These are phyloP conservation scores for Paspalum vaginatum DNA, from an alignment of 176 grass and related monocot genomes.

Conservation along the genomic window DNA sequence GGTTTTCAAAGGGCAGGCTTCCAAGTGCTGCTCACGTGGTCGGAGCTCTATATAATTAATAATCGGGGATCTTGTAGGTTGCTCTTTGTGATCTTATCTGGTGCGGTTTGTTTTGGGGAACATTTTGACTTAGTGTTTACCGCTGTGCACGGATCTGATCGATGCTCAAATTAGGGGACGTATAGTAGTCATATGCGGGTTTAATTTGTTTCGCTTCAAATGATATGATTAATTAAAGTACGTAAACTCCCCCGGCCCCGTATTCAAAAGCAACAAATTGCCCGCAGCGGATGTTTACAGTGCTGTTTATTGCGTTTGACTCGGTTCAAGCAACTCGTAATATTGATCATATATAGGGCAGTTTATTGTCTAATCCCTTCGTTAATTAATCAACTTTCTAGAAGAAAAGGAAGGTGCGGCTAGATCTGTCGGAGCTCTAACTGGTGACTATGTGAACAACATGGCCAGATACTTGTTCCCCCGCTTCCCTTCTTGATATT, in stretches of 20 bases:
- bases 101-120: not conserved
- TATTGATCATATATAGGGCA: not conserved
- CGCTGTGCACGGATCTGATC: not conserved
- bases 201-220: no score
- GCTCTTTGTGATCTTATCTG: not conserved
- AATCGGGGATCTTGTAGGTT: constrained; percentile 15
- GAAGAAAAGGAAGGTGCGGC: not conserved
- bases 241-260: no score
- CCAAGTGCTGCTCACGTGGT: constrained; percentile 22
- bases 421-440: not conserved
- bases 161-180: no score
- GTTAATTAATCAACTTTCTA: not conserved
- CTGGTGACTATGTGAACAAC: not conserved
- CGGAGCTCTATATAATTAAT: not conserved
- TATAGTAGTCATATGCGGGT: no score
- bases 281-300: not conserved
- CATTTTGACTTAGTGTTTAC: constrained; percentile 3
- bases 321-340: not conserved
- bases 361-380: not conserved
- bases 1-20: no score
- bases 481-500: not conserved
- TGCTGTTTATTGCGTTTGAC: not conserved
- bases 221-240: no score
- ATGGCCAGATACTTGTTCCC: not conserved
- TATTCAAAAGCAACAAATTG: not conserved